A percentile compares a stretch with the other conserved stretches of the same genome.
These are phyloP conservation scores for Cladorrhinum sp. DNA, from an alignment of 2,329 filamentous ascomycete genomes.

Conservation along the genomic window DNA sequence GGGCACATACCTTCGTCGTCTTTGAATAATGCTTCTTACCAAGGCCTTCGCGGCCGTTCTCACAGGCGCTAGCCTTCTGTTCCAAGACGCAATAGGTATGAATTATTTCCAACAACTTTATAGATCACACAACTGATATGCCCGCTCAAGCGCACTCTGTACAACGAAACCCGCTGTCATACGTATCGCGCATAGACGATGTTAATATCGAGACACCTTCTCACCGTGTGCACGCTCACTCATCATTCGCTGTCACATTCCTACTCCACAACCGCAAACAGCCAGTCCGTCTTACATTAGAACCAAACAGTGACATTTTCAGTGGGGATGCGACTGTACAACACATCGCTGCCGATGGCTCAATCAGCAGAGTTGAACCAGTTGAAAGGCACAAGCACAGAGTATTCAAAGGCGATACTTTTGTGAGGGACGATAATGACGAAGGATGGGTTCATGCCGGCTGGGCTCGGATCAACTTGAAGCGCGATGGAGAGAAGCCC, in stretches of 20 bases:
- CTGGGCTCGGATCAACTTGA: conserved; percentile 80
- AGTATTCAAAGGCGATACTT: conserved; percentile 79
- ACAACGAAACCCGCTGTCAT: conserved; percentile 71
- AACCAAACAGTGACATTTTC: conserved; percentile 90
- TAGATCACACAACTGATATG: conserved; percentile 8
- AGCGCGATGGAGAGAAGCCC: conserved; percentile 71
- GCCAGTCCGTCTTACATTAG: conserved; percentile 73
- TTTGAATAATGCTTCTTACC: conserved; percentile 29
- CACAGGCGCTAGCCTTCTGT: conserved; percentile 25
- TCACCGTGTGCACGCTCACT: conserved; percentile 74
- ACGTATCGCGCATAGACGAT: conserved; percentile 70
- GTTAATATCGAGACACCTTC: conserved; percentile 74
- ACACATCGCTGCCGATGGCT: conserved; percentile 70
- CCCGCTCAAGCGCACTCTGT: conserved; percentile 63
- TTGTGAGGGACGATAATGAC: conserved; percentile 59
- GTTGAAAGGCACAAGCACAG: conserved; percentile 73
- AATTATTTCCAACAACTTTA: background rate
- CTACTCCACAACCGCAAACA: conserved; percentile 64
- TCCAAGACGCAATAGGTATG: conserved; percentile 30
- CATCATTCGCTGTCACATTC: conserved; percentile 83
- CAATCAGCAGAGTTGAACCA: conserved; percentile 61
- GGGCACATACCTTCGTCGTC: background rate
- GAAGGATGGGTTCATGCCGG: conserved; percentile 74
- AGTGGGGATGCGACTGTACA: conserved; percentile 71
- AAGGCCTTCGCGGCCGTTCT: conserved; percentile 32